Evolutionary conservation across 2,329 filamentous ascomycete genomes (phyloP).

Genomic region (Gremmenia infestans): DNA sequence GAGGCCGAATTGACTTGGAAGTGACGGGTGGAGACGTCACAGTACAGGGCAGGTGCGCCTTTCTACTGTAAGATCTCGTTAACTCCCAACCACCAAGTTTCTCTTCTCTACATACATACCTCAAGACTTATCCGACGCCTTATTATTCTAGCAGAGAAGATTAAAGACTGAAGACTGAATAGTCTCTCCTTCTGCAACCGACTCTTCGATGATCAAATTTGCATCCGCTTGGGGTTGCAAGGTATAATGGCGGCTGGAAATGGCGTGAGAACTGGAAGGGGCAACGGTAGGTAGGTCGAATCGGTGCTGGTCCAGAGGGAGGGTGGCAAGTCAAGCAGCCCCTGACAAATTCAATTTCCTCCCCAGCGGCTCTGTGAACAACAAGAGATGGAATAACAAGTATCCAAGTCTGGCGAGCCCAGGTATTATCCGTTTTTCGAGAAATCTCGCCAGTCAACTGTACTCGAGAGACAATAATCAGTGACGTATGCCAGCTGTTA

Average conservation of each 20-base stretch:
- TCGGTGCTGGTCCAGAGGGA: neutral
- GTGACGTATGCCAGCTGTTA: neutral
- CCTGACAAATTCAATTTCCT: too few species aligned
- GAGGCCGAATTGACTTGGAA: neutral
- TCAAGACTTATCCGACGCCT: too few species aligned
- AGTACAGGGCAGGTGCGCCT: neutral
- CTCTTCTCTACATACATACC: neutral
- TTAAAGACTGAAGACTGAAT: neutral
- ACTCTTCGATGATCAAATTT: neutral
- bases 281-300: neutral
- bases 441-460: too few species aligned
- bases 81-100: neutral
- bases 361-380: too few species aligned
- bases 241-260: neutral
- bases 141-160: too few species aligned
- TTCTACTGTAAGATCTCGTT: neutral
- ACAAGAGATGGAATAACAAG: neutral
- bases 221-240: neutral
- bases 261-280: neutral
- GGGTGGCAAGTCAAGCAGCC: neutral
- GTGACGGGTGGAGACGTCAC: neutral
- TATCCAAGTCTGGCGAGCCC: too few species aligned
- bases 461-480: neutral
- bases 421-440: too few species aligned
- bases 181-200: neutral